Conservation (phyloP, 441 rosid species). For the Mallotus repandus region DNA sequence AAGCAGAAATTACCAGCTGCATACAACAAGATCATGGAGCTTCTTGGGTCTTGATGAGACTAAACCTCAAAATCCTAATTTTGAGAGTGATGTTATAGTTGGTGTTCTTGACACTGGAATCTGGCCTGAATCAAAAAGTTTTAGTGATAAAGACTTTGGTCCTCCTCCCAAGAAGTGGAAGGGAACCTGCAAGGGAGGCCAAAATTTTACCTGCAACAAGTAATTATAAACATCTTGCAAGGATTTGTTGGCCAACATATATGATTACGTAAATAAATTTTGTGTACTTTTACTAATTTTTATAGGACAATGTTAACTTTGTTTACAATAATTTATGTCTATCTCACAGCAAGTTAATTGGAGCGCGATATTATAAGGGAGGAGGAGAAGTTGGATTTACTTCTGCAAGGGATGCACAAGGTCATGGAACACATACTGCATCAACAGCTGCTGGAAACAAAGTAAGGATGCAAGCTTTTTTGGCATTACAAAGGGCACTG, state of each 20-base stretch:
- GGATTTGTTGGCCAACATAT: no score
- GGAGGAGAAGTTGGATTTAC: background rate
- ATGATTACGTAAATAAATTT: no score
- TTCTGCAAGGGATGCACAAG: slow-evolving; percentile 21
- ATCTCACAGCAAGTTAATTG: slow-evolving; percentile 25
- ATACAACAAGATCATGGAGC: slow-evolving; percentile 87
- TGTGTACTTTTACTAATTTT: no score
- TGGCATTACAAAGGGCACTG: slow-evolving; percentile 27
- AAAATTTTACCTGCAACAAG: slow-evolving; percentile 61
- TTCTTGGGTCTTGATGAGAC: slow-evolving; percentile 52
- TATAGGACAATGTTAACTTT: no score
- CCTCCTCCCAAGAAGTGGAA: slow-evolving; percentile 60
- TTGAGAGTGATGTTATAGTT: slow-evolving; percentile 36
- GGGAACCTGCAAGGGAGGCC: slow-evolving; percentile 46
- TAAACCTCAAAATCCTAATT: background rate
- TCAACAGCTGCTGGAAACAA: slow-evolving; percentile 34
- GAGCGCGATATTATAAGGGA: slow-evolving; percentile 39
- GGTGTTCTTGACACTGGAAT: slow-evolving; percentile 45
- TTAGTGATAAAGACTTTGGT: slow-evolving; percentile 45
- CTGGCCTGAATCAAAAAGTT: slow-evolving; percentile 46
- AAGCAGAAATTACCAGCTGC: slow-evolving; percentile 50
- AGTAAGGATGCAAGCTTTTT: slow-evolving; percentile 24
- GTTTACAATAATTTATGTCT: no score
- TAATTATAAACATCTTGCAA: slow-evolving; percentile 8
- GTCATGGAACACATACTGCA: slow-evolving; percentile 41